These are phyloP conservation scores for Coffea humblotiana DNA, from an alignment of 305 asterid genomes.

Conservation along the genomic window DNA sequence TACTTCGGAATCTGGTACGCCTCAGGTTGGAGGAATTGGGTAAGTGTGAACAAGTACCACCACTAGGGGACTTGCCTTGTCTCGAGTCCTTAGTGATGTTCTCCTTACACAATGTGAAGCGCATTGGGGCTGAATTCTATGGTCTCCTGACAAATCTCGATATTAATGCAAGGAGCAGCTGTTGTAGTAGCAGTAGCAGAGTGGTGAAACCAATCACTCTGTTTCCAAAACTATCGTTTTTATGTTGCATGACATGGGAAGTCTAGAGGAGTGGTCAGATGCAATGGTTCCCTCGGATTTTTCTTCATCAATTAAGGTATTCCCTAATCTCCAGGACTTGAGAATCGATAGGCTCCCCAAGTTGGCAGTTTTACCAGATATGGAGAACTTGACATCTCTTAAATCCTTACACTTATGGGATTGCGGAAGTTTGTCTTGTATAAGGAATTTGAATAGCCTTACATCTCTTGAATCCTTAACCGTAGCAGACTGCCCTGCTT, in stretches of 20 bases:
- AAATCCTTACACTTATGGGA: not conserved
- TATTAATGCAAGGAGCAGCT: not conserved
- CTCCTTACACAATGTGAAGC: not conserved
- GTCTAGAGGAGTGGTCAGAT: not conserved
- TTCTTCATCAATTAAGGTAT: not conserved
- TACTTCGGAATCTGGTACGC: not conserved
- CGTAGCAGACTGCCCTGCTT: not conserved
- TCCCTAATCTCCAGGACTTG: not conserved
- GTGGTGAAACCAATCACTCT: not conserved
- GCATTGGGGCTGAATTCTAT: constrained; percentile 5
- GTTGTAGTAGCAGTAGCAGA: too few species aligned
- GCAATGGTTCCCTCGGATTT: not conserved
- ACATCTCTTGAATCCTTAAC: not conserved
- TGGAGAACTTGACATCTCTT: not conserved
- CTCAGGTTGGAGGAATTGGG: not conserved
- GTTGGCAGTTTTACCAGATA: not conserved
- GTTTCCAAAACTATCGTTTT: not conserved
- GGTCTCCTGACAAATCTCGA: constrained; percentile 12
- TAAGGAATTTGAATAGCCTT: not conserved
- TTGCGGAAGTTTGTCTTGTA: not conserved
- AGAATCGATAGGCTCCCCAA: not conserved
- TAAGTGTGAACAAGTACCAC: not conserved
- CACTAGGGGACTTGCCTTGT: not conserved
- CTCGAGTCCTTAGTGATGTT: not conserved
- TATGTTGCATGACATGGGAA: not conserved